These are phyloP conservation scores for Daedalea quercina DNA, from an alignment of 768 basidiomycete genomes.

Conservation along the genomic window DNA sequence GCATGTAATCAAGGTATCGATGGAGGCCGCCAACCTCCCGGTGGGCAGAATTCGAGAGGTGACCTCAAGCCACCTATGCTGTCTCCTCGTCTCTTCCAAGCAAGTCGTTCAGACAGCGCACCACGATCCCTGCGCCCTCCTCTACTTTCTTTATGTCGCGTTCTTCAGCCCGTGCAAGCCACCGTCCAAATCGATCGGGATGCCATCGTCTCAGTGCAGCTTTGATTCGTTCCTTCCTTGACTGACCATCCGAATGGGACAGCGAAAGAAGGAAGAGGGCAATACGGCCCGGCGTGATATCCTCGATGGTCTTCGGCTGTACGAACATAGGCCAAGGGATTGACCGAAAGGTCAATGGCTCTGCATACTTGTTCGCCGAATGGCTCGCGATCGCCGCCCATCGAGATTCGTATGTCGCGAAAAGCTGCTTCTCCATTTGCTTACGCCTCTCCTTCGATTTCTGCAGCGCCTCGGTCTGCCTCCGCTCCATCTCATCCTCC, in stretches of 20 bases:
- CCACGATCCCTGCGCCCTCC: constrained; percentile 58
- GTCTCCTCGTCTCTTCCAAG: constrained; percentile 32
- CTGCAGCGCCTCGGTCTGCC: constrained; percentile 18
- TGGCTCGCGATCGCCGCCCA: constrained; percentile 45
- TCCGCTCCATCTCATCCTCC: constrained; percentile 30
- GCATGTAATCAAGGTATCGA: too few relatives aligned
- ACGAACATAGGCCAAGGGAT: constrained; percentile 67
- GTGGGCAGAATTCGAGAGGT: too few relatives aligned
- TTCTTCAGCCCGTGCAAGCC: constrained; percentile 45
- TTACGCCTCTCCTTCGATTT: constrained; percentile 39
- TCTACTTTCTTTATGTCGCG: constrained; percentile 49
- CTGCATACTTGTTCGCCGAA: constrained; percentile 5
- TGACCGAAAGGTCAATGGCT: constrained; percentile 43
- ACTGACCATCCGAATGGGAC: constrained; percentile 50
- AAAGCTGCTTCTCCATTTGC: constrained; percentile 45
- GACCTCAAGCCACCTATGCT: neutral
- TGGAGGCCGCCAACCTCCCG: too few relatives aligned
- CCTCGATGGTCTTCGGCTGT: constrained; percentile 35
- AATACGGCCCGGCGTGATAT: constrained; percentile 51
- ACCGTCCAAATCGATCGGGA: constrained; percentile 65
- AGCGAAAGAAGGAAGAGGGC: constrained; percentile 56
- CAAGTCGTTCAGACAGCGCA: constrained; percentile 61
- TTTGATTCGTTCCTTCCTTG: constrained; percentile 61
- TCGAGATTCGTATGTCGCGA: constrained; percentile 56
- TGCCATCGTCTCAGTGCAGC: constrained; percentile 72